Percentiles rank a stretch among this genome's conserved stretches.
phyloP scores from a whole-genome alignment of 768 basidiomycete species.

The Agaricus subrufescens region DNA sequence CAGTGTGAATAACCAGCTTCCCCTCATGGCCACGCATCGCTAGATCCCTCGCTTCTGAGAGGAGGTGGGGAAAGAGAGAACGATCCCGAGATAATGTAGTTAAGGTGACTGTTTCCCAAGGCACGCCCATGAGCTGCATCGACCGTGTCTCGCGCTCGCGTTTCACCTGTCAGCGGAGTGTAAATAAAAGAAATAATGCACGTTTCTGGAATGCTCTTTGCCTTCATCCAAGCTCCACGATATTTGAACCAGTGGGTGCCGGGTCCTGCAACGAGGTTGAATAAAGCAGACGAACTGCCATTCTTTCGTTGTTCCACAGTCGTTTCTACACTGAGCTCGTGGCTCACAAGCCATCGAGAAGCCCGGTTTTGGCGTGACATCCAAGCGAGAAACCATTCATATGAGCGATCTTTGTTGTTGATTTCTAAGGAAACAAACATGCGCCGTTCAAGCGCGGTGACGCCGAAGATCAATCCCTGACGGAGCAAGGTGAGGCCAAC shows the following conservation, averaged over 20 bases:
- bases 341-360: slow-evolving; percentile 61
- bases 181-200: slow-evolving; percentile 4
- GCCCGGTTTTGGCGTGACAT: slow-evolving; percentile 66
- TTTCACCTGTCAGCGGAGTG: slow-evolving; percentile 60
- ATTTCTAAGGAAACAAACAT: slow-evolving; percentile 95
- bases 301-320: slow-evolving; percentile 85
- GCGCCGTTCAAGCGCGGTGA: slow-evolving; percentile 76
- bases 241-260: slow-evolving; percentile 93
- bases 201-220: slow-evolving; percentile 22
- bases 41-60: slow-evolving; percentile 85
- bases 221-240: slow-evolving; percentile 93
- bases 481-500: slow-evolving; percentile 77
- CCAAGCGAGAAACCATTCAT: slow-evolving; percentile 97
- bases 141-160: slow-evolving; percentile 92
- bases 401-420: slow-evolving; percentile 90
- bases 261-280: slow-evolving; percentile 93
- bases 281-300: slow-evolving; percentile 84
- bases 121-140: slow-evolving; percentile 86
- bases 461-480: slow-evolving; percentile 61
- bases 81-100: slow-evolving; percentile 91
- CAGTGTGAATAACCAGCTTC: slow-evolving; percentile 92
- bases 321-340: slow-evolving; percentile 94
- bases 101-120: slow-evolving; percentile 96
- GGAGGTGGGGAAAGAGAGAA: slow-evolving; percentile 68
- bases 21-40: slow-evolving; percentile 86